Evolutionary conservation across 805 yeast species (phyloP).

Genomic region (Priceomyces melissophilus): DNA sequence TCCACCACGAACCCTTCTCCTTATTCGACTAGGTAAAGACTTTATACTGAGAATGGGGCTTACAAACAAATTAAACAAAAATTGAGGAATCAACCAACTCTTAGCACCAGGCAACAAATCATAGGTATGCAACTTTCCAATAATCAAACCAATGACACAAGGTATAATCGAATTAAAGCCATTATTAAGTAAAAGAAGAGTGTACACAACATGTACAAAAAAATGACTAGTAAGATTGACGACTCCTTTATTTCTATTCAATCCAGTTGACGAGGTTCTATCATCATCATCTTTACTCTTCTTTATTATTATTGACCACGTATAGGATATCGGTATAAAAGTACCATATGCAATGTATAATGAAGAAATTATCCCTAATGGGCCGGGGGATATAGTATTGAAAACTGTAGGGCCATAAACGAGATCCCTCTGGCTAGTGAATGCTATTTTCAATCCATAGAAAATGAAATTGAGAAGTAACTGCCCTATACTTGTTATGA

Average conservation of each 20-base stretch:
- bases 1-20: slow-evolving; percentile 5
- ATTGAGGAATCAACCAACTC: slow-evolving; percentile 29
- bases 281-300: slow-evolving; percentile 12
- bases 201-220: slow-evolving; percentile 36
- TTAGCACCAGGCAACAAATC: slow-evolving; percentile 38
- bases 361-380: slow-evolving; percentile 37
- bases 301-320: slow-evolving; percentile 29
- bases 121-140: slow-evolving; percentile 32
- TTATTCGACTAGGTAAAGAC: neutral
- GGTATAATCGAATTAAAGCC: slow-evolving; percentile 36
- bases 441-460: slow-evolving; percentile 6
- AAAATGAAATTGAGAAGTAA: slow-evolving; percentile 10
- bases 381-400: slow-evolving; percentile 37
- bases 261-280: neutral
- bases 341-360: slow-evolving; percentile 37
- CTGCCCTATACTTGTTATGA: slow-evolving; percentile 43
- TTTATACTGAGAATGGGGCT: slow-evolving; percentile 17
- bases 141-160: slow-evolving; percentile 31
- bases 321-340: slow-evolving; percentile 32
- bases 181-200: slow-evolving; percentile 35
- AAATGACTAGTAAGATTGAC: slow-evolving; percentile 29
- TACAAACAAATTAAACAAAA: slow-evolving; percentile 23
- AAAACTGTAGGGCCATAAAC: slow-evolving; percentile 25
- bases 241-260: neutral
- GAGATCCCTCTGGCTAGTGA: slow-evolving; percentile 4